phyloP scores from a whole-genome alignment of 805 yeast species.

The Starmerella roubikii region DNA sequence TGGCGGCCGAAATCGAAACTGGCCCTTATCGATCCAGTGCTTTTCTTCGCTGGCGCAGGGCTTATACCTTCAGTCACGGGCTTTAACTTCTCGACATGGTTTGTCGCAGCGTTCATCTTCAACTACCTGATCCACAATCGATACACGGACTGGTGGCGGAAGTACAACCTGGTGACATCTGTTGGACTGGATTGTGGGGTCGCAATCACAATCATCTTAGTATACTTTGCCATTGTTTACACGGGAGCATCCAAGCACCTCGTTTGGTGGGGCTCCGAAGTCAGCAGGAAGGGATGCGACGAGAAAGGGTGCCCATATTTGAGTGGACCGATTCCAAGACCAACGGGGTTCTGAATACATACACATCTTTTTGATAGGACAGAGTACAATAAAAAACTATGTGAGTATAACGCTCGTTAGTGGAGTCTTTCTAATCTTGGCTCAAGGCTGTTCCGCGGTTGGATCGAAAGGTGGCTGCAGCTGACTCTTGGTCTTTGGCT shows the following conservation, averaged over 20 bases:
- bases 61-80: slow-evolving; percentile 64
- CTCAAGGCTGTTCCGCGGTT: too few species aligned
- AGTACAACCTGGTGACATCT: slow-evolving; percentile 40
- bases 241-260: slow-evolving; percentile 29
- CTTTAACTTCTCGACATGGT: slow-evolving; percentile 48
- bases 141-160: slow-evolving; percentile 46
- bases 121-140: slow-evolving; percentile 42
- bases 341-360: slow-evolving; percentile 8
- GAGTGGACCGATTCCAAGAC: slow-evolving; percentile 5
- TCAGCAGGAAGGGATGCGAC: slow-evolving; percentile 15
- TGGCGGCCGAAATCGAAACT: slow-evolving; percentile 29
- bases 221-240: slow-evolving; percentile 34
- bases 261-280: slow-evolving; percentile 56
- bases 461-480: too few species aligned
- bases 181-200: slow-evolving; percentile 57
- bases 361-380: too few species aligned
- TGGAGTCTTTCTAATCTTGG: too few species aligned
- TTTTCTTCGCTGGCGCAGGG: slow-evolving; percentile 47
- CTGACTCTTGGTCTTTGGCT: too few species aligned
- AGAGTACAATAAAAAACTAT: too few species aligned
- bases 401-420: too few species aligned
- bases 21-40: slow-evolving; percentile 47
- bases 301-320: slow-evolving; percentile 12
- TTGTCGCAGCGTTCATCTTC: slow-evolving; percentile 40
- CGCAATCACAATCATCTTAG: slow-evolving; percentile 47